Evolutionary conservation across 768 basidiomycete species (phyloP).

Genomic region (Astraeus odoratus): DNA sequence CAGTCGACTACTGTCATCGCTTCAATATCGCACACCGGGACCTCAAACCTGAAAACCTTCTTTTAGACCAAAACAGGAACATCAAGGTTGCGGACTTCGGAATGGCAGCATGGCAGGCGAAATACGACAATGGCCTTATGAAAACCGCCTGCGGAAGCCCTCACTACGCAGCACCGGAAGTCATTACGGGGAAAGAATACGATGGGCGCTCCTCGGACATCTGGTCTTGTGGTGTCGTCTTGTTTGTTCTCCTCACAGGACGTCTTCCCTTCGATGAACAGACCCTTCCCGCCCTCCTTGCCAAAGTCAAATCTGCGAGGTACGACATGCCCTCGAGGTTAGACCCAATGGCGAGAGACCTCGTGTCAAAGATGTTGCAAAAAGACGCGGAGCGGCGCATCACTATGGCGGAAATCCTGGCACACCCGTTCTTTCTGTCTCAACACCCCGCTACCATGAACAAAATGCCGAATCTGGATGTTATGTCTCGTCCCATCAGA

Average conservation of each 20-base stretch:
- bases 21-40: conserved; percentile 94
- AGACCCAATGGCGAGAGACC: conserved; percentile 62
- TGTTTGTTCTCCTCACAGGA: conserved; percentile 83
- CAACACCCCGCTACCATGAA: conserved; percentile 35
- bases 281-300: conserved; percentile 66
- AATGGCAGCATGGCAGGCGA: conserved; percentile 89
- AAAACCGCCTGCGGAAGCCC: conserved; percentile 90
- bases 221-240: conserved; percentile 95
- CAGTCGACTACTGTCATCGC: conserved; percentile 88
- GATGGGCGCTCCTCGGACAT: conserved; percentile 86
- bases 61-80: conserved; percentile 75
- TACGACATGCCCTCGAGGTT: conserved; percentile 73
- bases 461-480: conserved; percentile 53
- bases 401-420: conserved; percentile 72
- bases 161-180: conserved; percentile 92
- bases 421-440: conserved; percentile 72
- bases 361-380: conserved; percentile 76
- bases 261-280: conserved; percentile 92
- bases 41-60: conserved; percentile 89
- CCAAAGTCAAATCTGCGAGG: conserved; percentile 68
- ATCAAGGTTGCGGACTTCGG: conserved; percentile 97
- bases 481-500: conserved; percentile 63
- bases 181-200: conserved; percentile 77
- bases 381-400: conserved; percentile 71
- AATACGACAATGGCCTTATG: conserved; percentile 49